Base-by-base conservation (phyloP, 768 basidiomycete genomes). In the Tulasnella sp. region DNA sequence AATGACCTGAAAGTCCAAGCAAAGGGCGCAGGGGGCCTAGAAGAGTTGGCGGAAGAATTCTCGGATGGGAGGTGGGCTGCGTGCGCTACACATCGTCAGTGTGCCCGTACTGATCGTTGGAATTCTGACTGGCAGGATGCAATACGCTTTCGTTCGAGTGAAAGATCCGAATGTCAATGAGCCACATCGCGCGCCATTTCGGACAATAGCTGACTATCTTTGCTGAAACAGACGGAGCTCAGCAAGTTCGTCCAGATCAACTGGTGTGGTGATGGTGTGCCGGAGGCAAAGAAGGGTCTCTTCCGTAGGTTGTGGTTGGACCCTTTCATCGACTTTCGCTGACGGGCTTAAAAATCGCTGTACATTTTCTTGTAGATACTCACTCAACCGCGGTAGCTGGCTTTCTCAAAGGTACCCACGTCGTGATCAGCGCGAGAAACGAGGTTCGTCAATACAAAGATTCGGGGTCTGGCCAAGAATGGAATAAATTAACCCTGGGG, bases 261-360 rank as follows among this genome's bases (percentile, higher is more conserved):
- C 82, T 98, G 97, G 96, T 95, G 95, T 81, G 97, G 97, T 67
- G 96, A 97, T 82, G 97, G 97, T 78, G 97, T 99, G 0, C 97
- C 97, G 16, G 94, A 91, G 83, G 87, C 87, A 26, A 92, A 93
- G 84, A 99, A 99, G 83, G 97, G 97, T 10, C 87, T 98, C 32
- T 97, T 97, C 86, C 92, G 85, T 85, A 77, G 57, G 85, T 82
- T 13, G 10, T 29, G 5, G 37, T 11, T 13, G 1, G 13, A 6
- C 5, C 11, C 26, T 18, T 61, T 46, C 11, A 32, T 67, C 11
- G 74, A 39, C 51, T 29, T 37, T 37, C 67, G 32, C 39, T 16
- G 51, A 39, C 23, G 42, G 5, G 20, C 26, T 71, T 16, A 15
- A 46, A n/a, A 26, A 61, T 67, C 29, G 20, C 4, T 57, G 26